Evolutionary conservation across 495 filamentous ascomycete species (phyloP), one percentile per base, ranked within the genome.

Genomic region (Lasiosphaeria ovina): DNA sequence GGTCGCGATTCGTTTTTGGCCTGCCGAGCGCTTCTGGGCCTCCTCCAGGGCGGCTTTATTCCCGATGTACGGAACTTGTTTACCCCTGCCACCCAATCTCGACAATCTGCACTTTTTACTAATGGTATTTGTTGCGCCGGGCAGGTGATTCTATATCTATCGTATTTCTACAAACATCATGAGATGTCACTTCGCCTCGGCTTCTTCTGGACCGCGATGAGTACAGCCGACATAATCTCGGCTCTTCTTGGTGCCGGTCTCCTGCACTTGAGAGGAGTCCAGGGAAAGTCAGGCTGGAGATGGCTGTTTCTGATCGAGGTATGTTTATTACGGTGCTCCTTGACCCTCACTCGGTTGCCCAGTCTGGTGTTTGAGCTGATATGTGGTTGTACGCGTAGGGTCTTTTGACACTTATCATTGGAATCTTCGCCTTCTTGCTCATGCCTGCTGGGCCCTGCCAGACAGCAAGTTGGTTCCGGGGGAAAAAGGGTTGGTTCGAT

Each of bases 1-100:
- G 84, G 85, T 1, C 76, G 79, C n/a, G 64, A 69, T 0, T 83
- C 84, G 0, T 95, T 90, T 69, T 86, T 84, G 51, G 75, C 80
- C 10, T 83, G 78, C 61, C 79, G 92, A 47, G 79, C 84, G 11
- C 66, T 93, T 31, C 76, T 94, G 4, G 90, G 89, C 33, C 73
- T 91, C 6, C 74, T 93, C 9, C 89, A 95, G 69, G 91, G 91
- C 54, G 88, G 89, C 14, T 91, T 90, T 59, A 80, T 83, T 54
- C 73, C 78, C 0, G 78, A 81, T 58, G 72, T 77, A 54, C 60
- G 69, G 35, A 3, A 4, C 31, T 10, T 35, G 12, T 5, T 51
- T 24, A 3, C 4, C 11, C 10, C 11, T 44, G 8, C 40, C 9
- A 35, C 6, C 17, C 12, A 6, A 9, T 11, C 24, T 2, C 5